phyloP scores from a whole-genome alignment of 495 filamentous ascomycete species.

The Copromyces sp. region DNA sequence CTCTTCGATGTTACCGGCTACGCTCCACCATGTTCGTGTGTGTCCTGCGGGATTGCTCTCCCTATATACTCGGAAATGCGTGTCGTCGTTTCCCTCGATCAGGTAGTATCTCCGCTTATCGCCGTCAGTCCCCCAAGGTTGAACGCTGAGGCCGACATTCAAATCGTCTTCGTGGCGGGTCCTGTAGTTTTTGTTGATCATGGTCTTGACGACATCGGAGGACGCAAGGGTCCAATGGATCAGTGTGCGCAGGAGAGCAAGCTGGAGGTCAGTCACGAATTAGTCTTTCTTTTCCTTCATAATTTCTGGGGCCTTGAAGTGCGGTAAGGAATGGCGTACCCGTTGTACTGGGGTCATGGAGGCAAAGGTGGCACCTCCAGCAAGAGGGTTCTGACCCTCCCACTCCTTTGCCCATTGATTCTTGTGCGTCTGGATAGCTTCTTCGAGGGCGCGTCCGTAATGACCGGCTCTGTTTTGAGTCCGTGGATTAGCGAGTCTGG shows the following conservation, averaged over 20 bases:
- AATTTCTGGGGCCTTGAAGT: neutral
- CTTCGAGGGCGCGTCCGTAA: conserved; percentile 85
- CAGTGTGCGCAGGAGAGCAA: conserved; percentile 71
- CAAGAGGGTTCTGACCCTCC: conserved; percentile 75
- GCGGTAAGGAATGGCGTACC: conserved; percentile 41
- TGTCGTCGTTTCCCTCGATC: conserved; percentile 90
- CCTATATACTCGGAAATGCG: conserved; percentile 84
- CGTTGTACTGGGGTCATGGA: conserved; percentile 69
- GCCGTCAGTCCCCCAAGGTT: conserved; percentile 88
- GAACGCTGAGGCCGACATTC: conserved; percentile 86
- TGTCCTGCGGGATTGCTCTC: conserved; percentile 78
- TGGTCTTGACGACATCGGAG: conserved; percentile 69
- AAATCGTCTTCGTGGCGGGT: conserved; percentile 83
- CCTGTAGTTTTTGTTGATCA: conserved; percentile 85
- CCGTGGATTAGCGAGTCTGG: neutral
- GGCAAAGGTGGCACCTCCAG: conserved; percentile 66
- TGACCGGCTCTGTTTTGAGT: conserved; percentile 55
- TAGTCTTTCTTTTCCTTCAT: neutral
- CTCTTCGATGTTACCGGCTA: conserved; percentile 86
- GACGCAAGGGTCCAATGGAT: conserved; percentile 84
- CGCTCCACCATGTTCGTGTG: conserved; percentile 78
- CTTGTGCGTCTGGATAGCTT: conserved; percentile 77
- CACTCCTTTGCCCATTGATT: conserved; percentile 84
- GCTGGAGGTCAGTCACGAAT: conserved; percentile 34
- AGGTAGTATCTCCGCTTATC: conserved; percentile 88